Percentiles rank a stretch among this genome's conserved stretches.
Evolutionary conservation across 179 eudicot species (phyloP).

Genomic region (Silene coronaria): DNA sequence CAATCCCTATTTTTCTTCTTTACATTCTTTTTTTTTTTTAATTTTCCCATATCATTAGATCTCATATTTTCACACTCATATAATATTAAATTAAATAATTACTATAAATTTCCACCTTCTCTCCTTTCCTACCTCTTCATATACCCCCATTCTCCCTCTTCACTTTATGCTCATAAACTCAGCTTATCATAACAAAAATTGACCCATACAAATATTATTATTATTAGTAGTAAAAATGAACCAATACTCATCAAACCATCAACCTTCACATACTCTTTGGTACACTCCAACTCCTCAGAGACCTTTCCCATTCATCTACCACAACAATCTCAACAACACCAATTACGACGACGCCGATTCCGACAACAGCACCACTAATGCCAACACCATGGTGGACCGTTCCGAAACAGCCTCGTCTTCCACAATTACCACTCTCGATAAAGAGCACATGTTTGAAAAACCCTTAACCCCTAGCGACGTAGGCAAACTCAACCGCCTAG

Average conservation of each 20-base stretch:
- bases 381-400: background rate
- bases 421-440: background rate
- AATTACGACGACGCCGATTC: constrained; percentile 19
- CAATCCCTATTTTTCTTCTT: no score
- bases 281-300: constrained; percentile 25
- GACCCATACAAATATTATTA: background rate
- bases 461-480: constrained; percentile 83
- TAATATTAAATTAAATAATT: no score
- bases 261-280: constrained; percentile 27
- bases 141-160: background rate
- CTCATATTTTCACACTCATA: no score
- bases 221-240: constrained; percentile 20
- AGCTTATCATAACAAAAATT: background rate
- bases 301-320: constrained; percentile 11
- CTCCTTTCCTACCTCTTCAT: background rate
- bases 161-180: background rate
- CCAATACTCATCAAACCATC: constrained; percentile 31
- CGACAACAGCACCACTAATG: constrained; percentile 11
- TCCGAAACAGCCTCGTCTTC: constrained; percentile 15
- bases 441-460: constrained; percentile 64
- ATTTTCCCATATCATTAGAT: no score
- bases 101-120: background rate
- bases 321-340: background rate
- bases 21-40: no score
- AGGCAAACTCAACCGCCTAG: constrained; percentile 90